Base-by-base conservation (phyloP, 2,329 filamentous ascomycete genomes). In the Alternaria angustiovoidea region DNA sequence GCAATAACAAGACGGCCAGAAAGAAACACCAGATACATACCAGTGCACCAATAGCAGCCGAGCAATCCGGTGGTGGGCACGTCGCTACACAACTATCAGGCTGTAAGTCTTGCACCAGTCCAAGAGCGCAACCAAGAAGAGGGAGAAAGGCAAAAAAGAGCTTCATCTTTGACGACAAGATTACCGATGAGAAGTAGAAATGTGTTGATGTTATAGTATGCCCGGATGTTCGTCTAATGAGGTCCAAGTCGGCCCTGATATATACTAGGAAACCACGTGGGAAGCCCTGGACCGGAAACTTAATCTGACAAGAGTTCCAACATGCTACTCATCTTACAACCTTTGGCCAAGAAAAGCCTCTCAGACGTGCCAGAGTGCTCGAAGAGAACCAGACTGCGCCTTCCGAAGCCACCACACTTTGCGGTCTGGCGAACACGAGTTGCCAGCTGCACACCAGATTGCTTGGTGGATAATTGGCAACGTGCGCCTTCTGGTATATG, bases 371-470 rank as follows among this genome's bases (percentile, higher is more conserved):
- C 47, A 32, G 41, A 53, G 38, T 51, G 39, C 18, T 22, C 48
- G 26, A 26, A 20, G 16, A 39, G 18, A 57, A 54, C 24, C 18
- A 54, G 36, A 34, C 14, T 24, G 18, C 43, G n/a, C 32, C 14
- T 61, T 20, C 28, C 20, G 14, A 32, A 44, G 49, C 24, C 36
- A 32, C 18, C 22, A 34, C 41, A 26, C 12, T 39, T 36, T 48
- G 7, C 54, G 30, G 20, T 49, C 18, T 59, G 38, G 48, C 34
- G 30, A 59, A 54, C 24, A 51, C 44, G 55, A 51, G 43, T 34
- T 49, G 32, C 32, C 26, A 28, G 38, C 42, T 22, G 28, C 18
- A n/a, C 24, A 30, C 18, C 12, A 18, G 26, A 5, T 22, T 18
- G 30, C 54, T 59, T 52, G 42, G 59, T 43, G 7, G 38, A 16